These are phyloP conservation scores for Naganishia vaughanmartiniae DNA, from an alignment of 768 basidiomycete genomes.

Conservation along the genomic window DNA sequence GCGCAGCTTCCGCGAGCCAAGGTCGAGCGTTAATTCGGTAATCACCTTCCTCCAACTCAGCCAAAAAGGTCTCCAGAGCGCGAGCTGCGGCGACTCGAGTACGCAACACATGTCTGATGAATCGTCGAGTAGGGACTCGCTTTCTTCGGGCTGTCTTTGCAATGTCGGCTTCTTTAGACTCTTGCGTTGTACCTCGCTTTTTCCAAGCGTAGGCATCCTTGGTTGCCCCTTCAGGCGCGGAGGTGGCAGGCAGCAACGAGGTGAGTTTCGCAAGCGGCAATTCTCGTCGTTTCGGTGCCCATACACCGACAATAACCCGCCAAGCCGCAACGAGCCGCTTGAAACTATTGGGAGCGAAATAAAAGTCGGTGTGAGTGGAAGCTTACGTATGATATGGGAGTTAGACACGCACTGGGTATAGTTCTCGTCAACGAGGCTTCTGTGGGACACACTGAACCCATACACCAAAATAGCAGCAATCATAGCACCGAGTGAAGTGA, in stretches of 20 bases:
- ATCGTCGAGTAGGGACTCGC: slow-evolving; percentile 69
- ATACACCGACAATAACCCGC: slow-evolving; percentile 92
- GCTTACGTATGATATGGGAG: too few relatives aligned
- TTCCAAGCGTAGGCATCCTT: slow-evolving; percentile 34
- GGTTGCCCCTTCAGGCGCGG: slow-evolving; percentile 38
- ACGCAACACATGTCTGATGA: slow-evolving; percentile 83
- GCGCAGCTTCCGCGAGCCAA: slow-evolving; percentile 42
- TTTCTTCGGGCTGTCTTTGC: slow-evolving; percentile 41
- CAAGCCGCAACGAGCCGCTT: slow-evolving; percentile 90
- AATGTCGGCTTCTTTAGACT: slow-evolving; percentile 33
- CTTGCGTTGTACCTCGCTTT: slow-evolving; percentile 27
- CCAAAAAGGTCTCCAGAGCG: slow-evolving; percentile 70
- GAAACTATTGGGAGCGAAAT: slow-evolving; percentile 56
- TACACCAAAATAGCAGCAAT: slow-evolving; percentile 69
- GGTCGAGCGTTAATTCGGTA: slow-evolving; percentile 54
- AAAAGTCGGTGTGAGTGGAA: slow-evolving; percentile 4
- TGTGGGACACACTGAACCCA: slow-evolving; percentile 80
- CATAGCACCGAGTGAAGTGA: slow-evolving; percentile 69
- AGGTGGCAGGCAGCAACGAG: slow-evolving; percentile 51
- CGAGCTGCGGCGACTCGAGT: slow-evolving; percentile 79
- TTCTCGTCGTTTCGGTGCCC: slow-evolving; percentile 82
- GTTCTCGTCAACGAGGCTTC: slow-evolving; percentile 77
- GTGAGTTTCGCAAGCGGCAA: slow-evolving; percentile 70
- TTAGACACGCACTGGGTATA: slow-evolving; percentile 69
- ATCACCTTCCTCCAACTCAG: slow-evolving; percentile 56